Percentiles rank a stretch among this genome's conserved stretches.
Evolutionary conservation across 805 yeast species (phyloP).

Genomic region (Schwanniomyces pseudopolymorphus): DNA sequence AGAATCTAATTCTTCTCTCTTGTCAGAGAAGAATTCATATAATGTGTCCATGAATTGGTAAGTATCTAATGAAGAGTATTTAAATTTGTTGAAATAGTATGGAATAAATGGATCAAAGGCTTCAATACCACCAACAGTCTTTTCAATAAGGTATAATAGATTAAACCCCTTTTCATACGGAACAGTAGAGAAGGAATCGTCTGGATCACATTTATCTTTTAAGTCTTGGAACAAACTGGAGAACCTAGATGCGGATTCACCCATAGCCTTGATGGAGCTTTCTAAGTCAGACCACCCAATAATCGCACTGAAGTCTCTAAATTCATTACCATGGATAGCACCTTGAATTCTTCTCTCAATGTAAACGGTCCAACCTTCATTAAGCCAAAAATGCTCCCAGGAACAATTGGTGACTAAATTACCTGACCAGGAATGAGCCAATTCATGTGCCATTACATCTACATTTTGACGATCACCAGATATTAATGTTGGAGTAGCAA

Average conservation of each 20-base stretch:
- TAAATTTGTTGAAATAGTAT: constrained; percentile 68
- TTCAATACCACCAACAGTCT: constrained; percentile 58
- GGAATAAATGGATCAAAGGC: constrained; percentile 79
- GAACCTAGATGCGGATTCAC: constrained; percentile 49
- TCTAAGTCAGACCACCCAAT: constrained; percentile 87
- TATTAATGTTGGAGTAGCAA: constrained; percentile 85
- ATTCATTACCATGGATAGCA: constrained; percentile 71
- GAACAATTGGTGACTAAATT: constrained; percentile 86
- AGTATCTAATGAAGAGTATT: constrained; percentile 73
- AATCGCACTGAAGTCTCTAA: constrained; percentile 78
- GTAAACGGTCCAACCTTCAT: constrained; percentile 96
- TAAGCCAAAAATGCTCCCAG: constrained; percentile 93
- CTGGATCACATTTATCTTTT: constrained; percentile 74
- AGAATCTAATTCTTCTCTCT: constrained; percentile 53
- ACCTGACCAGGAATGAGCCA: constrained; percentile 93
- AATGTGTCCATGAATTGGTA: constrained; percentile 76
- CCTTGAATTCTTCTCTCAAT: constrained; percentile 82
- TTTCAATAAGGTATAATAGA: constrained; percentile 72
- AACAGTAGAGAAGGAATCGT: constrained; percentile 82
- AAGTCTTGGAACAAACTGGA: constrained; percentile 70
- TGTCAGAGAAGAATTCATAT: constrained; percentile 59
- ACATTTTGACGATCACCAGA: constrained; percentile 84
- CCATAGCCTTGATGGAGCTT: constrained; percentile 65
- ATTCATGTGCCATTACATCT: constrained; percentile 88
- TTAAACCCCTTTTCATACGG: constrained; percentile 92